Percentiles rank a stretch among this genome's conserved stretches.
These are phyloP conservation scores for Marasmius oreades DNA, from an alignment of 1,284 basidiomycete genomes.

Conservation along the genomic window DNA sequence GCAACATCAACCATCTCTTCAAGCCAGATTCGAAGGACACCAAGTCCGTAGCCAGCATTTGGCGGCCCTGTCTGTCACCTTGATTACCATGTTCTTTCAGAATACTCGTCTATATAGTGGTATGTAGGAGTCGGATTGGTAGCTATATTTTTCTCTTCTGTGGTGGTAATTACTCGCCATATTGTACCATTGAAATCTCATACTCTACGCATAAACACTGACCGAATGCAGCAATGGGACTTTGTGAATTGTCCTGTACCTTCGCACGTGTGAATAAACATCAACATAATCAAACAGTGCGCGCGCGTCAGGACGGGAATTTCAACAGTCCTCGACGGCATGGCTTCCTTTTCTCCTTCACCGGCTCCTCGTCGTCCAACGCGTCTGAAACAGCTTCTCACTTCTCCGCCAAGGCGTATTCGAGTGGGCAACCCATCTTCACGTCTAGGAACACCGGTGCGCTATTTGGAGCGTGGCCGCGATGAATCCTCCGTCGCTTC, in stretches of 20 bases:
- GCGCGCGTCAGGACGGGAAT: too few relatives aligned
- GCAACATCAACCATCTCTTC: slow-evolving; percentile 84
- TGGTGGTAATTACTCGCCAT: slow-evolving; percentile 3
- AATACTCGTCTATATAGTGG: slow-evolving; percentile 13
- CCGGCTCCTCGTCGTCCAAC: slow-evolving; percentile 45
- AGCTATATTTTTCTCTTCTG: neutral
- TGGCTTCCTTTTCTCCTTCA: slow-evolving; percentile 50
- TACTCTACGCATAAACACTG: too few relatives aligned
- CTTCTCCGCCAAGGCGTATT: slow-evolving; percentile 35
- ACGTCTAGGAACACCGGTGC: slow-evolving; percentile 32
- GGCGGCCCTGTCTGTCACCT: too few relatives aligned
- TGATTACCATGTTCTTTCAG: neutral
- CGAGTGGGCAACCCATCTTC: slow-evolving; percentile 27
- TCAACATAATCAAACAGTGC: neutral
- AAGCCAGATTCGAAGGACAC: slow-evolving; percentile 72
- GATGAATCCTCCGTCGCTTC: slow-evolving; percentile 40
- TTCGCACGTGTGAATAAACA: neutral
- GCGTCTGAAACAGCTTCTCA: slow-evolving; percentile 36
- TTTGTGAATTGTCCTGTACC: too few relatives aligned
- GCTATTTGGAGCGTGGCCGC: slow-evolving; percentile 14
- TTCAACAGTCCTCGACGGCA: slow-evolving; percentile 15
- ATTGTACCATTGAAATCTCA: slow-evolving; percentile 5
- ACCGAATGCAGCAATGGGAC: too few relatives aligned
- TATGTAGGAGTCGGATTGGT: neutral
- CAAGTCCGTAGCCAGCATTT: slow-evolving; percentile 14